Conservation (phyloP, 192 early-diverging fungal genomes). For the Linnemannia exigua region DNA sequence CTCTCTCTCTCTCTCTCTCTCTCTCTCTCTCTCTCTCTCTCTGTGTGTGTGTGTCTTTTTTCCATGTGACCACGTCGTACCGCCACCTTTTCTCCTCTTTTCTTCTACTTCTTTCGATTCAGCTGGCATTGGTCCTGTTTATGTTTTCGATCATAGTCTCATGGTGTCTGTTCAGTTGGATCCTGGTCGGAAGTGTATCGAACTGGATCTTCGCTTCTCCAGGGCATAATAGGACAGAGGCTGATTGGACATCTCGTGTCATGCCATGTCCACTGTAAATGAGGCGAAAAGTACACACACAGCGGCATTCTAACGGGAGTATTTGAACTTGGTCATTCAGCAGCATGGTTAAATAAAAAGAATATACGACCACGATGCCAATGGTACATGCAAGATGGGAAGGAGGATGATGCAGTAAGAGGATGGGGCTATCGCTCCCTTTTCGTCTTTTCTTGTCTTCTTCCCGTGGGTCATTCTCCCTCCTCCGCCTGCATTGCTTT, state of each 20-base stretch:
- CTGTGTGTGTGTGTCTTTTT: not conserved
- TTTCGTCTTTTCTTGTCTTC: not conserved
- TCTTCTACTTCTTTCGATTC: not conserved
- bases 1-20: too few relatives aligned
- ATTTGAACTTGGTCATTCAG: not conserved
- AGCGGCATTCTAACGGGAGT: not conserved
- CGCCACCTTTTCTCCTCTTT: not conserved
- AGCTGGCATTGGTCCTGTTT: not conserved
- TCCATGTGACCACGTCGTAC: not conserved
- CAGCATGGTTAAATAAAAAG: conserved; percentile 1
- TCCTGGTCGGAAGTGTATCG: not conserved
- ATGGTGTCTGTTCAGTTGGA: not conserved
- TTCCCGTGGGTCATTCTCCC: conserved; percentile 4
- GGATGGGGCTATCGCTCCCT: not conserved
- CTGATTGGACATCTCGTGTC: not conserved
- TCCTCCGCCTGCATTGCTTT: conserved; percentile 1
- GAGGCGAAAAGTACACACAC: not conserved
- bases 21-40: not conserved
- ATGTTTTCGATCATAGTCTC: not conserved
- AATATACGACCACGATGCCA: not conserved
- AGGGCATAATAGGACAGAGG: not conserved
- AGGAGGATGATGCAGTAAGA: not conserved
- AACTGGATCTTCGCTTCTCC: not conserved
- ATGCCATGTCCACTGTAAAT: not conserved
- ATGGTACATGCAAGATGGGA: conserved; percentile 4